These are phyloP conservation scores for Picochlorum sp. DNA, from an alignment of 139 green algal species.

Conservation along the genomic window DNA sequence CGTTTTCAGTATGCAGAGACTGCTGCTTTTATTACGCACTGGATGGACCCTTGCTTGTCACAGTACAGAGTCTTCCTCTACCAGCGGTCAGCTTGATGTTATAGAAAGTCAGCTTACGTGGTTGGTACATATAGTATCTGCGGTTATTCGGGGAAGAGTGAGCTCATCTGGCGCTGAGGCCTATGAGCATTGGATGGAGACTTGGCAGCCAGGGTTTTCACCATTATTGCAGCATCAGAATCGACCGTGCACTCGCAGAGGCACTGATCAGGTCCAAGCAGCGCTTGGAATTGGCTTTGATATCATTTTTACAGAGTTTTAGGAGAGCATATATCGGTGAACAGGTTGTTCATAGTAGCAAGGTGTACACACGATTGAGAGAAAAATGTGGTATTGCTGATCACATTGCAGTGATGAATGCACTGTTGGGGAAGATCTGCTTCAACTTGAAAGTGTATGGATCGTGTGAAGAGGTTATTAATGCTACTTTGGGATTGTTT, in stretches of 20 bases:
- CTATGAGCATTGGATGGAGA: constrained; percentile 91
- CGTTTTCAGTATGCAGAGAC: constrained; percentile 89
- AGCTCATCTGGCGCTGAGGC: constrained; percentile 31
- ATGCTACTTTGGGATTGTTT: constrained; percentile 84
- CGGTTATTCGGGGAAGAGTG: constrained; percentile 79
- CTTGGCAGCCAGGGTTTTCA: constrained; percentile 76
- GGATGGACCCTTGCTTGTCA: constrained; percentile 71
- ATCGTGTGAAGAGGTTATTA: constrained; percentile 73
- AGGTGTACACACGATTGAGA: constrained; percentile 79
- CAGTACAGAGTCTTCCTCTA: constrained; percentile 26
- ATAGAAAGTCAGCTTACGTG: constrained; percentile 95
- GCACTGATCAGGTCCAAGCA: constrained; percentile 58
- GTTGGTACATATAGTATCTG: constrained; percentile 91
- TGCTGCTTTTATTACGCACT: constrained; percentile 48
- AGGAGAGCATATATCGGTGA: constrained; percentile 89
- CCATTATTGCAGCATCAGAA: constrained; percentile 67
- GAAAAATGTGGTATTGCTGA: constrained; percentile 77
- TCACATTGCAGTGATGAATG: constrained; percentile 68
- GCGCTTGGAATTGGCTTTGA: constrained; percentile 80
- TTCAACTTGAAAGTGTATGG: constrained; percentile 82
- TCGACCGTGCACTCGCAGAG: constrained; percentile 41
- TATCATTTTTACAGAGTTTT: constrained; percentile 95
- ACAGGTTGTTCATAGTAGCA: constrained; percentile 91
- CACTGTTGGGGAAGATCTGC: constrained; percentile 85
- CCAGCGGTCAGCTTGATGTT: constrained; percentile 35